Conservation (phyloP, 345 rosid genomes). For the Arabidopsis suecica region DNA sequence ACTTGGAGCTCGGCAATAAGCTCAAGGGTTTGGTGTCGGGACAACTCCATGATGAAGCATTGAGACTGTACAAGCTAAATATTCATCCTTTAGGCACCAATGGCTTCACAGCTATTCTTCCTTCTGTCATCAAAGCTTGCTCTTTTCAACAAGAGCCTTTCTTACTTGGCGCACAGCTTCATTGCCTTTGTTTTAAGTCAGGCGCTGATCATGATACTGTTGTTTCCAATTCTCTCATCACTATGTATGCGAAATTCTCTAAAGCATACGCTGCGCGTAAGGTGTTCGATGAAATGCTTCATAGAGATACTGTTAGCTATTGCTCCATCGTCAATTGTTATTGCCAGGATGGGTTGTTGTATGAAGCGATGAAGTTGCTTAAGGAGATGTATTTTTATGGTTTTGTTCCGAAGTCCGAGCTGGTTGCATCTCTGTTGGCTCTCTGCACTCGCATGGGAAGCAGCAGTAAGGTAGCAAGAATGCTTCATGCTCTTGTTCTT, state of each 20-base stretch:
- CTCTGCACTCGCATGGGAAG: constrained; percentile 43
- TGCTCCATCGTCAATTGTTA: constrained; percentile 50
- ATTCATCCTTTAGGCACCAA: constrained; percentile 48
- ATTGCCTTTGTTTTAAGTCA: constrained; percentile 51
- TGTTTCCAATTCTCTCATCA: constrained; percentile 56
- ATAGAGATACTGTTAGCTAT: constrained; percentile 54
- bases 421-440: constrained; percentile 54
- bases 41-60: constrained; percentile 44
- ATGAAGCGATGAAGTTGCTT: constrained; percentile 41
- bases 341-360: constrained; percentile 46
- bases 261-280: constrained; percentile 32
- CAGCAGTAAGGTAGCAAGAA: constrained; percentile 42
- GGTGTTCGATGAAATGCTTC: constrained; percentile 56
- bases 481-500: constrained; percentile 55
- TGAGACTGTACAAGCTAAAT: constrained; percentile 41
- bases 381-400: constrained; percentile 50
- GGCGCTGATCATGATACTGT: constrained; percentile 51
- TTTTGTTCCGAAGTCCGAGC: constrained; percentile 55
- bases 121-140: constrained; percentile 60
- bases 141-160: constrained; percentile 32
- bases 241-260: constrained; percentile 50
- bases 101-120: constrained; percentile 51
- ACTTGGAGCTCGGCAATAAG: constrained; percentile 35
- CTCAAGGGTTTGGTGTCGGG: constrained; percentile 48
- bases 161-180: constrained; percentile 52